Percentiles rank a stretch among this genome's conserved stretches.
Conservation (phyloP, 257 asterid genomes). For the Thymus mandschuricus region DNA sequence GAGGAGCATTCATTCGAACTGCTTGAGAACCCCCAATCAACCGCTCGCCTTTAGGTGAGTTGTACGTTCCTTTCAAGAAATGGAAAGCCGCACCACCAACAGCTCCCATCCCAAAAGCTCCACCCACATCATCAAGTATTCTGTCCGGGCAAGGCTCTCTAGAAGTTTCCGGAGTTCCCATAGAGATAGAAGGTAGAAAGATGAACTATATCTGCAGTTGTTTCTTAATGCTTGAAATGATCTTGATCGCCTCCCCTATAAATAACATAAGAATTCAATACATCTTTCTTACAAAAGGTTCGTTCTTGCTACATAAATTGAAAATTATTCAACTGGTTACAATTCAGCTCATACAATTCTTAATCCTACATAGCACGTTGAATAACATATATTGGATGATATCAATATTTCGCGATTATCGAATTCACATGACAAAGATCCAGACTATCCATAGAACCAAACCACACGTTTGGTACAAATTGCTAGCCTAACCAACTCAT, state of each 20-base stretch:
- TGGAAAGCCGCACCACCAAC: slow-evolving; percentile 89
- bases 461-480: no score
- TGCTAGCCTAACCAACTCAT: no score
- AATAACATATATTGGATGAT: no score
- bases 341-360: no score
- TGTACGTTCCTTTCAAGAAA: slow-evolving; percentile 77
- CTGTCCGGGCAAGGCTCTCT: slow-evolving; percentile 97
- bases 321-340: no score
- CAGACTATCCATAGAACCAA: no score
- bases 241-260: slow-evolving; percentile 21
- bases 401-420: no score
- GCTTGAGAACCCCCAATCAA: slow-evolving; percentile 78
- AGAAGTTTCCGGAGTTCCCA: slow-evolving; percentile 91
- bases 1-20: slow-evolving; percentile 94
- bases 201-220: not conserved
- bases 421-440: no score
- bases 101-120: slow-evolving; percentile 92
- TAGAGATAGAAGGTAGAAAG: slow-evolving; percentile 3
- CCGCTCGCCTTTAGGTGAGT: slow-evolving; percentile 91
- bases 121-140: slow-evolving; percentile 86
- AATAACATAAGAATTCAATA: not conserved
- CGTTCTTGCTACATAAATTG: no score
- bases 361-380: no score
- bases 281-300: not conserved
- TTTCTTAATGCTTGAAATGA: not conserved